Evolutionary conservation across 2,329 filamentous ascomycete genomes (phyloP).

Genomic region (Pyricularia pennisetigena): DNA sequence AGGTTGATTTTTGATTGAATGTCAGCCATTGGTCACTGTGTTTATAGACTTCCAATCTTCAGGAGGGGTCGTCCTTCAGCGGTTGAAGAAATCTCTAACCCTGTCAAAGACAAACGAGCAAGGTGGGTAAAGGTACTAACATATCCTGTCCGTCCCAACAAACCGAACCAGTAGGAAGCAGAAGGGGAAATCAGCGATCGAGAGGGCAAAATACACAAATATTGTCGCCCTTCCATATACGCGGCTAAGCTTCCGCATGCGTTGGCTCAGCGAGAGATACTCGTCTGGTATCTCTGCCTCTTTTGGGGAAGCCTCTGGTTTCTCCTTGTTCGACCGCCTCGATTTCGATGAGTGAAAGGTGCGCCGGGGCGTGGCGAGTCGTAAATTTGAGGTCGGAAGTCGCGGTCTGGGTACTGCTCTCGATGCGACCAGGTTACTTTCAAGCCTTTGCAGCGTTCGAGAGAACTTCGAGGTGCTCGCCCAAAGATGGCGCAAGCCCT

Average conservation of each 20-base stretch:
- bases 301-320: neutral
- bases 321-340: conserved; percentile 10
- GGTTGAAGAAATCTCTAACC: neutral
- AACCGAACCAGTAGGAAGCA: conserved; percentile 82
- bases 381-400: neutral
- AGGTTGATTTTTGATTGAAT: neutral
- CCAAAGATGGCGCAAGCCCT: neutral
- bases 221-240: conserved; percentile 93
- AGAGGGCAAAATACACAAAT: conserved; percentile 80
- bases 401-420: neutral
- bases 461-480: neutral
- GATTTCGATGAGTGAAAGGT: conserved; percentile 18
- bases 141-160: conserved; percentile 79
- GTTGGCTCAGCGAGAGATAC: conserved; percentile 50
- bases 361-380: conserved; percentile 10
- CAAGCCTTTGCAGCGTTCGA: neutral
- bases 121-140: conserved; percentile 30
- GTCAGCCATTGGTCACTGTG: neutral
- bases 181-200: conserved; percentile 84
- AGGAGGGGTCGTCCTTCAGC: neutral
- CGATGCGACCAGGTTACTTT: neutral
- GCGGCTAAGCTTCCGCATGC: conserved; percentile 72
- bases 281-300: conserved; percentile 10
- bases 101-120: neutral
- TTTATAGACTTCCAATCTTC: neutral